phyloP scores from a whole-genome alignment of 176 grass and related monocot species.

The Tillandsia leiboldiana region DNA sequence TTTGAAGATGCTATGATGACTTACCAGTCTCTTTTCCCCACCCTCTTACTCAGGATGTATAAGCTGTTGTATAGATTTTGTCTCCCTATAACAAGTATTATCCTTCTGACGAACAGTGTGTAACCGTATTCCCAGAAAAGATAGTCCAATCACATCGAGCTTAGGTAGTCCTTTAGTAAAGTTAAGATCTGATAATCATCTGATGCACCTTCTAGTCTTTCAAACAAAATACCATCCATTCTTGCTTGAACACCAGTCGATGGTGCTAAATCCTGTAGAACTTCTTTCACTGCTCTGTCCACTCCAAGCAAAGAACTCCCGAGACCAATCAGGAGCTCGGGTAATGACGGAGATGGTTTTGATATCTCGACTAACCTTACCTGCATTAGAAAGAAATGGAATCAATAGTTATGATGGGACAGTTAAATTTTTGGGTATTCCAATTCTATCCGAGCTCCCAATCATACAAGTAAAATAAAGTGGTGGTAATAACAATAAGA shows the following conservation, averaged over 20 bases:
- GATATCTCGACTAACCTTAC: conserved; percentile 78
- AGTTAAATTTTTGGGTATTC: background rate
- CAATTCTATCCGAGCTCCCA: too few species aligned
- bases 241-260: conserved; percentile 68
- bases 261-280: conserved; percentile 46
- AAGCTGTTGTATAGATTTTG: too few species aligned
- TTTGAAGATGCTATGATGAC: too few species aligned
- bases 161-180: conserved; percentile 53
- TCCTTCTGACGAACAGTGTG: too few species aligned
- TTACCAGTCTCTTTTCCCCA: too few species aligned
- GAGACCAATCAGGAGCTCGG: conserved; percentile 42
- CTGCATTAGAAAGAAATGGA: conserved; percentile 32
- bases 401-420: background rate
- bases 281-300: conserved; percentile 47
- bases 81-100: too few species aligned
- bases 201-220: conserved; percentile 40
- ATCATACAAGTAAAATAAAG: too few species aligned
- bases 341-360: conserved; percentile 52
- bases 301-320: conserved; percentile 61
- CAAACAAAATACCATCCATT: conserved; percentile 75
- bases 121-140: too few species aligned
- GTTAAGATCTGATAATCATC: conserved; percentile 44
- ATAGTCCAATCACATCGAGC: conserved; percentile 26
- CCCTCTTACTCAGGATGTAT: too few species aligned
- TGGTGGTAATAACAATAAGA: too few species aligned